Percentiles rank a stretch among this genome's conserved stretches.
Conservation (phyloP, 164 flowering plant species). For the Stephania cephalantha region DNA sequence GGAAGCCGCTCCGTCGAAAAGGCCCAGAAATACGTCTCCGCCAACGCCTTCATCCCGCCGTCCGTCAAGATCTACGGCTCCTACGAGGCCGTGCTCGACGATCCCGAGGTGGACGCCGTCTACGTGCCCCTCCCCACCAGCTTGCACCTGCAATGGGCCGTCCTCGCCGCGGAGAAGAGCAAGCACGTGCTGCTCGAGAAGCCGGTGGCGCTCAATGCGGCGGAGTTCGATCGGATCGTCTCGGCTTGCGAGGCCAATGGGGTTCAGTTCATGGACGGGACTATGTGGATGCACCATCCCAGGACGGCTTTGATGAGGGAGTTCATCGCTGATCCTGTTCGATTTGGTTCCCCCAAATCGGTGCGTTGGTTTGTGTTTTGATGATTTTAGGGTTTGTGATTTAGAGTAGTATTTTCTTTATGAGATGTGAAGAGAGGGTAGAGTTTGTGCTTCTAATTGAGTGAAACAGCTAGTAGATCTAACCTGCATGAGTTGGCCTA, state of each 20-base stretch:
- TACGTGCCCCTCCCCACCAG: slow-evolving; percentile 36
- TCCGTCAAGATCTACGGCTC: slow-evolving; percentile 22
- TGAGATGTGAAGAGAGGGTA: too few relatives aligned
- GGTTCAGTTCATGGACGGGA: slow-evolving; percentile 39
- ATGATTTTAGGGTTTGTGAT: background rate
- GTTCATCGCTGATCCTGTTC: slow-evolving; percentile 15
- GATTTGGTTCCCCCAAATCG: slow-evolving; percentile 22
- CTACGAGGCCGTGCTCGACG: slow-evolving; percentile 28
- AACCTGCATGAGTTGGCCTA: too few relatives aligned
- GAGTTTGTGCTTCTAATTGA: too few relatives aligned
- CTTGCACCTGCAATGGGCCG: slow-evolving; percentile 31
- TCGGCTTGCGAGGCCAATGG: slow-evolving; percentile 24
- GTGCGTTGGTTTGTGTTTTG: slow-evolving; percentile 5
- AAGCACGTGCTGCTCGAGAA: slow-evolving; percentile 39
- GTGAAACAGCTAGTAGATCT: too few relatives aligned
- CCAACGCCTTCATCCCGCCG: slow-evolving; percentile 12
- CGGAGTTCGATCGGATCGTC: slow-evolving; percentile 23
- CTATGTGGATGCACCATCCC: slow-evolving; percentile 44
- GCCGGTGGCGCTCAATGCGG: slow-evolving; percentile 26
- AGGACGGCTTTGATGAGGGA: slow-evolving; percentile 28
- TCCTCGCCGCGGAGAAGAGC: slow-evolving; percentile 28
- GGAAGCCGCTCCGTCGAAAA: slow-evolving; percentile 30
- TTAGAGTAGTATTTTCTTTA: too few relatives aligned
- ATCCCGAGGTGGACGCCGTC: slow-evolving; percentile 28
- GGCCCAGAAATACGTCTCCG: slow-evolving; percentile 20